A percentile compares a stretch with the other conserved stretches of the same genome.
Conservation (phyloP, 164 flowering plant species). For the Magnolia changhungtana region DNA sequence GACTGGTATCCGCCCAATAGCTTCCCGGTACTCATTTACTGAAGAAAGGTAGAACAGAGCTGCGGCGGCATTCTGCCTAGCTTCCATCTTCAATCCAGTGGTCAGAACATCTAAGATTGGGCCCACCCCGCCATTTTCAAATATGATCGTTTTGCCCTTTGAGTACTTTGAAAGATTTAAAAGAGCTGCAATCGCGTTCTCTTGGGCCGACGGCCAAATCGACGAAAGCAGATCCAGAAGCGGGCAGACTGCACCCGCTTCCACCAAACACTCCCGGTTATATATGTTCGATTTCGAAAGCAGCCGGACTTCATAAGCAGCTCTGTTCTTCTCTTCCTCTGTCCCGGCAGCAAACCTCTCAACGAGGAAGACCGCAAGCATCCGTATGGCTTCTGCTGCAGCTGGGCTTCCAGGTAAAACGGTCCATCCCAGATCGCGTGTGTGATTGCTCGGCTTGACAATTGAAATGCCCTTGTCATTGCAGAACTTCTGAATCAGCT, state of each 20-base stretch:
- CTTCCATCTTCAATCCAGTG: constrained; percentile 46
- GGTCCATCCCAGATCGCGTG: constrained; percentile 34
- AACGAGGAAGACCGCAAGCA: constrained; percentile 43
- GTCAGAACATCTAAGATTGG: constrained; percentile 39
- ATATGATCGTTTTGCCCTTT: constrained; percentile 37
- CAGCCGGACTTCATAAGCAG: constrained; percentile 64
- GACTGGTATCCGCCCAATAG: constrained; percentile 54
- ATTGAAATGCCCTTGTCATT: constrained; percentile 34
- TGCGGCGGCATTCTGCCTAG: constrained; percentile 65
- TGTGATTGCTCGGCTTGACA: constrained; percentile 25
- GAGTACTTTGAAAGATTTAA: constrained; percentile 69
- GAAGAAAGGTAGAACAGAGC: constrained; percentile 73
- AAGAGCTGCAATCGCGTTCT: constrained; percentile 61
- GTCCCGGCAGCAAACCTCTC: constrained; percentile 37
- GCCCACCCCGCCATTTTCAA: constrained; percentile 48
- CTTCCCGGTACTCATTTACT: constrained; percentile 43
- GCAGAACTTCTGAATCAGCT: constrained; percentile 52
- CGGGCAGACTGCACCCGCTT: constrained; percentile 44
- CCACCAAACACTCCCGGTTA: constrained; percentile 57
- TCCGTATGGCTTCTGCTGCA: constrained; percentile 40
- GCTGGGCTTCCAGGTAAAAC: constrained; percentile 35
- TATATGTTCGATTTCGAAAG: constrained; percentile 63
- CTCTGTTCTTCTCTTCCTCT: constrained; percentile 40
- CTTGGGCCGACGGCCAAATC: constrained; percentile 36
- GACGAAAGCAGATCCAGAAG: constrained; percentile 48